Base-by-base conservation (phyloP, 495 filamentous ascomycete species). In the Clohesyomyces aquaticus region DNA sequence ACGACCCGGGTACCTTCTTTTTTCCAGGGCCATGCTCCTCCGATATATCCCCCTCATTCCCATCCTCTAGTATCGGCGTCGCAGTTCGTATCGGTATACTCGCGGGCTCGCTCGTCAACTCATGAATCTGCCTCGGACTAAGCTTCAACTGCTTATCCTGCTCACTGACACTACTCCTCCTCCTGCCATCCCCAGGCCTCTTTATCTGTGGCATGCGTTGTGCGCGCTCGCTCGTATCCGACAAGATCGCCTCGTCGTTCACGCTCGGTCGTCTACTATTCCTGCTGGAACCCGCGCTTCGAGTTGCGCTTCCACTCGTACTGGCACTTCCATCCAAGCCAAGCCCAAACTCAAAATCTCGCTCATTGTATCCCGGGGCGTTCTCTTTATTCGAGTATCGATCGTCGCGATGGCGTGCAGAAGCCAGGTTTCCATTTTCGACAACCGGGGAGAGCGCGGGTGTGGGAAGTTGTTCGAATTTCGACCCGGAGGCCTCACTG, bases 81-180 rank as follows among this genome's bases (percentile, higher is more conserved):
- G 69, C 71, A 4, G 66, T 35, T 8, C 69, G 66, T 19, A 73
- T 27, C 8, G 71, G 71, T 0, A 72, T 54, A 18, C 78, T 82
- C 45, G 82, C 78, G 19, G 82, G 80, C 0, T 83, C 79, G 4
- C 78, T 75, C 0, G 82, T 80, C 41, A 87, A 69, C 41, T 81
- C 80, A 29, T 81, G 75, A 29, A 86, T 80, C 73, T 85, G 79
- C 59, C 77, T 79, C 0, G 82, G 81, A 0, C 83, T 85, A 26
- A 87, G 78, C 42, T 83, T 82, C 55, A 82, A 70, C 27, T 80
- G 71, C 46, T 75, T 79, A 10, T 71, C 64, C 9, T 62, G 59
- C 1, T 67, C 68, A 3, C 59, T 52, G 11, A 62, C 64, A 54
- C 56, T 67, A 32, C 68, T 71, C 64, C 42, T 71, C 50, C 64